A percentile compares a stretch with the other conserved stretches of the same genome.
phyloP scores from a whole-genome alignment of 208 protist species.

The Leishmania aethiopica region DNA sequence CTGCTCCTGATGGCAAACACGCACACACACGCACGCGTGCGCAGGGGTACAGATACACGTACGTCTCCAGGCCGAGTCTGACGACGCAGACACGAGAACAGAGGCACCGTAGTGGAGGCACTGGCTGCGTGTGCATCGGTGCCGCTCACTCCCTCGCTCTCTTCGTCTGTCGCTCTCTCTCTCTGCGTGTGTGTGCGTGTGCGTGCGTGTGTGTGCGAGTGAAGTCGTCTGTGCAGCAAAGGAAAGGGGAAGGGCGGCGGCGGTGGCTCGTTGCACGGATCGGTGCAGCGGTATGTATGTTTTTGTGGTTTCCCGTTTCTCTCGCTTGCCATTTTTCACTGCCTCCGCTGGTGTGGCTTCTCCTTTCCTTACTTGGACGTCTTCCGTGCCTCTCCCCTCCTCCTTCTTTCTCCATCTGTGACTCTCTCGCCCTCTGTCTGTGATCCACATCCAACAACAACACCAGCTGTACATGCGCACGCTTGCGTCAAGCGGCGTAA shows the following conservation, averaged over 20 bases:
- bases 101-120: background rate
- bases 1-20: background rate
- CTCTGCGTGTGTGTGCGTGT: background rate
- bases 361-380: background rate
- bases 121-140: background rate
- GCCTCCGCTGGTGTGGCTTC: background rate
- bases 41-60: background rate
- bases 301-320: background rate
- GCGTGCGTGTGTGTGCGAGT: background rate
- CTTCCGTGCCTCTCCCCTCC: background rate
- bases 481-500: background rate
- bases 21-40: background rate
- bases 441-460: background rate
- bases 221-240: background rate
- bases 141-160: background rate
- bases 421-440: too few species aligned
- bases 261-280: background rate
- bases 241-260: too few species aligned
- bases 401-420: too few species aligned
- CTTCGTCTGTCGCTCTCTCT: background rate
- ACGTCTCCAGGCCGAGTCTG: background rate
- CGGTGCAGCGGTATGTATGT: background rate
- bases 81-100: background rate
- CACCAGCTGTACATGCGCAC: background rate
- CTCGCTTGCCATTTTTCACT: background rate